Percentiles rank a stretch among this genome's conserved stretches.
phyloP scores from a whole-genome alignment of 2,329 filamentous ascomycete species.

The Cryphonectria nitschkei region DNA sequence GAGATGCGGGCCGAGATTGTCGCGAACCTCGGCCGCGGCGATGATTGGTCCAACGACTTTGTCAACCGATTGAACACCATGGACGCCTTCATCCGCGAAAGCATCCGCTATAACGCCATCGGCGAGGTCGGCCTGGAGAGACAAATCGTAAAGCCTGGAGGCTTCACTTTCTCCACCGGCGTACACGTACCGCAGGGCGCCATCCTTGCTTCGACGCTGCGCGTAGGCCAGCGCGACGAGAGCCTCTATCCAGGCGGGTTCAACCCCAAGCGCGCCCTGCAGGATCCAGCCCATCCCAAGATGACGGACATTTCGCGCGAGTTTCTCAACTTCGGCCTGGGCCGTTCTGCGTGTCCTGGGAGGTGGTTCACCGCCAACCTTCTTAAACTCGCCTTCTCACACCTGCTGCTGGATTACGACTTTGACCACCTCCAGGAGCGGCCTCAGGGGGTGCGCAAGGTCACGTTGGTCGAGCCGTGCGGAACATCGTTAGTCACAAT shows the following conservation, averaged over 20 bases:
- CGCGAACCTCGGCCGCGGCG: conserved; percentile 1
- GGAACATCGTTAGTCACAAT: conserved; percentile 2
- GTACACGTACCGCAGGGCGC: conserved; percentile 13
- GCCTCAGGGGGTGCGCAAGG: conserved; percentile 3
- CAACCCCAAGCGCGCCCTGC: conserved; percentile 1
- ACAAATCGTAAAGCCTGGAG: conserved; percentile 3
- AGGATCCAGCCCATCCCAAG: conserved; percentile 2
- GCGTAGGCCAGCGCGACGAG: conserved; percentile 11
- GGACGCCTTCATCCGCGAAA: conserved; percentile 14
- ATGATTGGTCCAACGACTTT: conserved; percentile 11
- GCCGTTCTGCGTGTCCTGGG: conserved; percentile 9
- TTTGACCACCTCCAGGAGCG: conserved; percentile 4
- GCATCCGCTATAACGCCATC: conserved; percentile 13
- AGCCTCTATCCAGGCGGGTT: conserved; percentile 9
- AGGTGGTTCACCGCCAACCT: conserved; percentile 11
- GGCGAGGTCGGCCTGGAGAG: conserved; percentile 9
- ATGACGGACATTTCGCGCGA: conserved; percentile 13
- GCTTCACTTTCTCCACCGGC: conserved; percentile 11
- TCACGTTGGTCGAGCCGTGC: conserved; percentile 3
- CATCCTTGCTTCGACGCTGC: conserved; percentile 4
- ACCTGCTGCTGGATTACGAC: conserved; percentile 8
- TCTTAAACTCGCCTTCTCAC: conserved; percentile 9
- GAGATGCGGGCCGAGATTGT: conserved; percentile 6
- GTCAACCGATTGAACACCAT: background rate
- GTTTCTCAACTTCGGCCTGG: conserved; percentile 10